phyloP scores from a whole-genome alignment of 2,329 filamentous ascomycete genomes.

The Fusarium napiforme region DNA sequence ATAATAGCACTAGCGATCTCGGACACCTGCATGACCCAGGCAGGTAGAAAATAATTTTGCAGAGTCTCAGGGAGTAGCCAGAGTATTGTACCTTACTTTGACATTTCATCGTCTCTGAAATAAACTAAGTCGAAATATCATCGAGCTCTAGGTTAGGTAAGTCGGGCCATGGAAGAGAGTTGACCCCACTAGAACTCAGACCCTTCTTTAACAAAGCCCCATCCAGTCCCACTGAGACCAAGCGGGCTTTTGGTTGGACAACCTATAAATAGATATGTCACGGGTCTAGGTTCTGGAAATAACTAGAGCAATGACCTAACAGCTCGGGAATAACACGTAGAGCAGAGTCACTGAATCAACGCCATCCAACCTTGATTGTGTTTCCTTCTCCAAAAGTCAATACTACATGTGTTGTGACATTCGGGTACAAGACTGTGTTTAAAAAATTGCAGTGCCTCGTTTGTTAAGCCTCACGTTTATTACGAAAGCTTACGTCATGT shows the following conservation, averaged over 20 bases:
- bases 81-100: fast-evolving
- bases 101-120: background rate
- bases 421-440: fast-evolving
- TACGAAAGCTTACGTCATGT: background rate
- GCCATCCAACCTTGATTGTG: background rate
- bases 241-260: fast-evolving
- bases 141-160: background rate
- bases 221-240: background rate
- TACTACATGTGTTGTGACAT: no score
- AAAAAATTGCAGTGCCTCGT: background rate
- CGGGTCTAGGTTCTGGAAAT: background rate
- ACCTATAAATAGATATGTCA: background rate
- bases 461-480: no score
- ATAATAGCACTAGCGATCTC: fast-evolving
- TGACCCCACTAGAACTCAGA: background rate
- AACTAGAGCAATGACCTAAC: background rate
- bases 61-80: fast-evolving
- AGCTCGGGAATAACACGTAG: background rate
- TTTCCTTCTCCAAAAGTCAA: background rate
- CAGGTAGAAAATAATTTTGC: background rate
- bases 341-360: background rate
- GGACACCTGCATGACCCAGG: fast-evolving
- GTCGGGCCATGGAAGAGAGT: background rate
- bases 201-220: fast-evolving
- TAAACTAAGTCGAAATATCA: no score